Evolutionary conservation across 2,329 filamentous ascomycete species (phyloP), one percentile per base, ranked within the genome.

Genomic region (Emmonsia crescens): DNA sequence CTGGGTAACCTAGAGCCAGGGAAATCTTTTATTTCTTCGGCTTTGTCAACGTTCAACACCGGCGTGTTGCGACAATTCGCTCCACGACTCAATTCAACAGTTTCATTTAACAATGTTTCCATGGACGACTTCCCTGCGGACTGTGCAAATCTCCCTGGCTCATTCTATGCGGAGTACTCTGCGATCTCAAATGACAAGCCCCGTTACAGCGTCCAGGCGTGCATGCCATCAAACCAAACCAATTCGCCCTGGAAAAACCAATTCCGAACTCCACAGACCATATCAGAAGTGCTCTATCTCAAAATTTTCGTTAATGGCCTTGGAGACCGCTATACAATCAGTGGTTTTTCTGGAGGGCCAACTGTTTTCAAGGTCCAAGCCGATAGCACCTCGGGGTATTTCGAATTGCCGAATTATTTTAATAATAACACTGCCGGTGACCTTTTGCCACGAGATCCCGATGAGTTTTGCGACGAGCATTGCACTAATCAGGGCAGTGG

Each of bases 321-420:
- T 9, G 5, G 16, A 52, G 12, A 19, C 14, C 2, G 1, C 14
- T 8, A 56, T 36, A 14, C 21, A 29, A 29, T 10, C 48, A 2
- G 2, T 6, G 6, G 31, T 2, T 38, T 56, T 10, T 54, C 51
- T 2, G 51, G 14, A n/a, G 31, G 31, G 8, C 52, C 52, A 56
- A 56, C 52, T 56, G 52, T 56, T 40, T 56, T 56, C 21, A 56
- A 38, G 33, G 60, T 73, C 16, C 69, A 63, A 0, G 54, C 73
- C 21, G 63, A 67, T 33, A 73, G 27, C n/a, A 61, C 51, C 8
- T 49, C 59, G 16, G 59, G 59, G 33, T 61, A 55, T 44, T 61
- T 57, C 40, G 59, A 61, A 40, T 46, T 61, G 21, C 59, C 59
- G 10, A 57, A 61, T 36, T 58, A 58, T 49, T 5, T 24, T 21